Conservation (phyloP, 2,329 filamentous ascomycete genomes). For the Colletotrichum phormii region DNA sequence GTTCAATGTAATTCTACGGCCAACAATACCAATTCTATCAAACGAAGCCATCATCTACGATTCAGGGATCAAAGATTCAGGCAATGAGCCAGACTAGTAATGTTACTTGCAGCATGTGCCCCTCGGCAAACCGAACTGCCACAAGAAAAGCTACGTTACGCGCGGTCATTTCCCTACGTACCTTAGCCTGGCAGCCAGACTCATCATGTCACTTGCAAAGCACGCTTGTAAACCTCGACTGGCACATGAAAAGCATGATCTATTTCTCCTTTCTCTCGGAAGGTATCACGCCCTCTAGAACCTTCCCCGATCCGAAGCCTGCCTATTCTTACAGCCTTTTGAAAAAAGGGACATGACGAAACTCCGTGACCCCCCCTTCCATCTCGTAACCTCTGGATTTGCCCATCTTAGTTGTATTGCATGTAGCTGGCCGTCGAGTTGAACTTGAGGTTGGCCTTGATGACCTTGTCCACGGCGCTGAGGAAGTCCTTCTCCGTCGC, state of each 20-base stretch:
- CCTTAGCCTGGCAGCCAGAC: too few relatives aligned
- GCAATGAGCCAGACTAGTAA: too few relatives aligned
- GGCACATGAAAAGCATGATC: conserved; percentile 29
- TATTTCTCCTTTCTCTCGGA: conserved; percentile 35
- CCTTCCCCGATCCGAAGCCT: conserved; percentile 36
- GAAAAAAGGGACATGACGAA: conserved; percentile 29
- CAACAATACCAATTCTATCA: neutral
- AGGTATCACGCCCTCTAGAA: conserved; percentile 35
- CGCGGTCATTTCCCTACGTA: too few relatives aligned
- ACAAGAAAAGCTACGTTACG: neutral
- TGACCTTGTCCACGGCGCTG: conserved; percentile 98
- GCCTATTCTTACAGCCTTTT: conserved; percentile 41
- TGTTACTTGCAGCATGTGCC: too few relatives aligned
- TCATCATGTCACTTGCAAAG: neutral
- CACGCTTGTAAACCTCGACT: neutral
- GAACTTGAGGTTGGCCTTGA: conserved; percentile 99
- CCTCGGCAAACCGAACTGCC: neutral
- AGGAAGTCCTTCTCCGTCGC: conserved; percentile 99
- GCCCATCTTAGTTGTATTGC: conserved; percentile 87
- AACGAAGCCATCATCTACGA: neutral
- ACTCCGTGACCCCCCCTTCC: conserved; percentile 17
- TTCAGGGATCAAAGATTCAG: too few relatives aligned
- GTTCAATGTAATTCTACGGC: conserved; percentile 23
- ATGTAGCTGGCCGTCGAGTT: conserved; percentile 98
- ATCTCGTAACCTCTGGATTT: neutral